Base-by-base conservation (phyloP, 1,284 basidiomycete species). In the Cutaneotrichosporon spelunceum region DNA sequence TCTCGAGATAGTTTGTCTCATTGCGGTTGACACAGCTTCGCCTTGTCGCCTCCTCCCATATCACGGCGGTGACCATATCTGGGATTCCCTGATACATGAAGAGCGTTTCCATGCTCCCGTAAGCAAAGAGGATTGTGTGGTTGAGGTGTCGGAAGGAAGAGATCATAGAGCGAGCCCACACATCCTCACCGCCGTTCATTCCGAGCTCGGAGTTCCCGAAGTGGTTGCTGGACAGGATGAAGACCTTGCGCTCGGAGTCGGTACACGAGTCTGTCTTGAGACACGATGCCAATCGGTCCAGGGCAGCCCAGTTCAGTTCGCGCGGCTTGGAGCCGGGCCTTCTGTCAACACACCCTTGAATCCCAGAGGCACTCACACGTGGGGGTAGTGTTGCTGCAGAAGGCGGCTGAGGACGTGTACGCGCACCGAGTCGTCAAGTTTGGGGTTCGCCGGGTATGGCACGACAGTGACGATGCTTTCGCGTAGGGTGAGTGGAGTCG, bases 11-110 rank as follows among this genome's bases (percentile, higher is more conserved):
- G 58, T 63, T 70, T 1, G 57, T 61, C 29, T 66, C 64, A 53
- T 69, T 70, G 21, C 67, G 65, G 24, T 48, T 29, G 4, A 57
- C 24, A 48, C 73, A 75, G 9, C 60, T 30, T 5, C 57, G 34
- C 23, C 68, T 60, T 21, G 62, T 56, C 2, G 16, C 33, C 13
- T 53, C 57, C 45, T 74, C 70, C 63, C 68, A 70, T 23, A 77
- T 55, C 34, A 77, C 57, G 27, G 67, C 61, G 9, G 61, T 59
- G 29, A 76, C 70, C 47, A 69, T 66, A 23, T 69, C 64, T 6
- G 71, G 64, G 27, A 77, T 64, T 39, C 63, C 63, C 56, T 74
- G 68, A 65, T 78, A 75, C 24, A 76, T 59, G 14, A 70, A 62
- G 34, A 73, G 60, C 7, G 72, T 70, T 33, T 76, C 72, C 60